Evolutionary conservation across 352 stramenopile species (phyloP), one percentile per base, ranked within the genome.

Genomic region (Pseudoperonospora humuli): DNA sequence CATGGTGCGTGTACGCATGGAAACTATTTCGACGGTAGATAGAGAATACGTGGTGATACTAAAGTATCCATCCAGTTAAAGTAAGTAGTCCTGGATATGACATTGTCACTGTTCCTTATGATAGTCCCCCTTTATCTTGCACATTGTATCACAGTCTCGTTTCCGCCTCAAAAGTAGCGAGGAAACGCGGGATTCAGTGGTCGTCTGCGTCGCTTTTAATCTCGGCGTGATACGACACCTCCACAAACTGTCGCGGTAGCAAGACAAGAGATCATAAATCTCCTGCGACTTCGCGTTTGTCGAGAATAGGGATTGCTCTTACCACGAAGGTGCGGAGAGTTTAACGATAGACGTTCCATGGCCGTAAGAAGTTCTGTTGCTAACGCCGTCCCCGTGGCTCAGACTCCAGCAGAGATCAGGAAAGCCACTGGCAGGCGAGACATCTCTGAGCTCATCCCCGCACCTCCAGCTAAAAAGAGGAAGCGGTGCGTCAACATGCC

Each of bases 401-500:
- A 69, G 59, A 64, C 59, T 49, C 42, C 42, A 50, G 54, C 50
- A 26, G 50, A 58, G 41, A 58, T 28, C 9, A 55, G 45, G 50
- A 68, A 61, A 61, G 35, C 52, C 47, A 57, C 38, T 54, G 31
- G 58, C 49, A 46, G 45, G 32, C 49, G 42, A 61, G 54, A 61
- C 54, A 32, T 54, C 34, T 38, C 50, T 47, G 50, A 62, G 31
- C 61, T 69, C 32, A 57, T 56, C 24, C 43, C 50, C 29, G 45
- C 59, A n/a, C 59, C 59, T 13, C 59, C 59, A 33, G 59, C 59
- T 33, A 69, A 69, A 45, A 69, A 69, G 23, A 38, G 59, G 26
- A 66, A 62, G 37, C 56, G 54, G 10, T 47, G 40, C 13, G 54
- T 50, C 45, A 29, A 37, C 15, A 85, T 84, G 69, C 54, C 70